A percentile compares a stretch with the other conserved stretches of the same genome.
Conservation (phyloP, 257 asterid species). For the Solanum pimpinellifolium region DNA sequence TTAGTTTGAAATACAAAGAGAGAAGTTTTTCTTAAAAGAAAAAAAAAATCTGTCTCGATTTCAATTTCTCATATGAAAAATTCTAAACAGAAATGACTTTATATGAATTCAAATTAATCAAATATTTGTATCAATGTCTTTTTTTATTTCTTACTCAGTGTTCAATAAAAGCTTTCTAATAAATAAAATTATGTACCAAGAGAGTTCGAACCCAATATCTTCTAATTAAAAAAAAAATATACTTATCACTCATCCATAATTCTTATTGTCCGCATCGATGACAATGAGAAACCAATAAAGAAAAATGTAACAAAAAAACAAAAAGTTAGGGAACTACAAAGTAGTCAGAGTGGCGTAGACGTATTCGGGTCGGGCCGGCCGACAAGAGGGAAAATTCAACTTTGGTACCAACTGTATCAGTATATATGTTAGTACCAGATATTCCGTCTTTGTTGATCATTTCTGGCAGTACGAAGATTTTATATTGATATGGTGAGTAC, state of each 20-base stretch:
- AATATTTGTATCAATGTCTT: too few species aligned
- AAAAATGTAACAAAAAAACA: not conserved
- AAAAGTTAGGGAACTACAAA: not conserved
- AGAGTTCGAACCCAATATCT: too few species aligned
- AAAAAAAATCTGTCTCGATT: not conserved
- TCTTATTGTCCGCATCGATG: too few species aligned
- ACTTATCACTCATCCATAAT: too few species aligned
- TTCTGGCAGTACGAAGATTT: not conserved
- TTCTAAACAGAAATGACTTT: rapidly evolving
- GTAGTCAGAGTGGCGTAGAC: not conserved
- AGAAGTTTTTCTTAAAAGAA: too few species aligned
- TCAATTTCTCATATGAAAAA: too few species aligned
- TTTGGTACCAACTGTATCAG: not conserved
- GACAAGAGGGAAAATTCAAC: not conserved
- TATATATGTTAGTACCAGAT: not conserved
- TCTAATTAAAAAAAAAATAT: too few species aligned
- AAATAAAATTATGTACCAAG: too few species aligned
- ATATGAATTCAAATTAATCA: too few species aligned
- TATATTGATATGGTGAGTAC: not conserved
- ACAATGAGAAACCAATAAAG: not conserved
- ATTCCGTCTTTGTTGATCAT: not conserved
- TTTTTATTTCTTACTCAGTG: too few species aligned
- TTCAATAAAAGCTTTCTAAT: too few species aligned
- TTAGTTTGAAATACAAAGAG: too few species aligned
- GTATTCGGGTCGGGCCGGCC: not conserved